Base-by-base conservation (phyloP, 2,329 filamentous ascomycete species). In the Diaporthe humulicola region DNA sequence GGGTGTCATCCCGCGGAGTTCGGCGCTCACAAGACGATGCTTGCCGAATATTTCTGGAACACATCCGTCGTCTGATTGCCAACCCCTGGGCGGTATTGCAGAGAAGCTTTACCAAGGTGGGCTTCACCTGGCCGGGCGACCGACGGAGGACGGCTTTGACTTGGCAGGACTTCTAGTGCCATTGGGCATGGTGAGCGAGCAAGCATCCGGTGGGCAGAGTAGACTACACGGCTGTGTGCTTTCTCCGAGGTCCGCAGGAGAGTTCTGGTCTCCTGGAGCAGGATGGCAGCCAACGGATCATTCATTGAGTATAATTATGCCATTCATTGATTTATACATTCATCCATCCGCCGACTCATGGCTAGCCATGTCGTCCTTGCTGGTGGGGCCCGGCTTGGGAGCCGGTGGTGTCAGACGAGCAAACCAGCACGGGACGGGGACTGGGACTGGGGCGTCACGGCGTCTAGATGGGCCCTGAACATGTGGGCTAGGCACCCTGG, bases 61-160 rank as follows among this genome's bases (percentile, higher is more conserved):
- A 67, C 64, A 67, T 67, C 64, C 64, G 64, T 67, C 64, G 64
- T 67, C 64, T 67, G 64, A 67, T 67, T 28, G 64, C 40, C 64
- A 67, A 9, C 64, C 64, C 64, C 64, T 67, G 45, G 64, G 30
- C 6, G n/a, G 22, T 28, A 38, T 50, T 50, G 17, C n/a, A 64
- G 38, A 52, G 64, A 67, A 28, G 45, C 30, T 38, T 38, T 67
- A 42, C 61, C 42, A 30, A 19, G 22, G 33, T 45, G 30, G 61
- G 28, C 12, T 48, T 10, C 12, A 38, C 42, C 19, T 38, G 30
- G 30, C 38, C 6, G 61, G 42, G 19, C 28, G 42, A 67, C 61
- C 42, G 61, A 67, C 42, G 10, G 61, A 67, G 22, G 45, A 67
- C n/a, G 45, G n/a, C 42, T 15, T n/a, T 48, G 60, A 7, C 60